A percentile compares a stretch with the other conserved stretches of the same genome.
These are phyloP conservation scores for Dipodascopsis tothii DNA, from an alignment of 805 yeast genomes.

Conservation along the genomic window DNA sequence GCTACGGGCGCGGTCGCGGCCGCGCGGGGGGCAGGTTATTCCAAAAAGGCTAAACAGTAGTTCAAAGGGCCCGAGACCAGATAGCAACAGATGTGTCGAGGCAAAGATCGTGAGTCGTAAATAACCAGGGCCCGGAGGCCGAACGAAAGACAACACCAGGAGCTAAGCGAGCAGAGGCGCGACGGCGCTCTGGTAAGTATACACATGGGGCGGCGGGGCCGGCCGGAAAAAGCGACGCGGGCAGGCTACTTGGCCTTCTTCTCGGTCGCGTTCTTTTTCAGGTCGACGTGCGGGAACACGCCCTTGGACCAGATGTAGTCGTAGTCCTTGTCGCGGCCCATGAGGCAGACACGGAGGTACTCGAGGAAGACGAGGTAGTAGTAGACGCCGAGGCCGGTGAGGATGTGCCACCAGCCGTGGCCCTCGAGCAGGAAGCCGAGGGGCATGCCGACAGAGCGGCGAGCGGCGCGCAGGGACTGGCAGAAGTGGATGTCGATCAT, in stretches of 20 bases:
- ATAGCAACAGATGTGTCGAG: too few relatives aligned
- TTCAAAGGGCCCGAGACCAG: too few relatives aligned
- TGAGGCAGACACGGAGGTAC: slow-evolving; percentile 60
- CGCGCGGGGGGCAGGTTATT: too few relatives aligned
- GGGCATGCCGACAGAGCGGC: slow-evolving; percentile 72
- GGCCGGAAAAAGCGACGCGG: too few relatives aligned
- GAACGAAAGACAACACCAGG: too few relatives aligned
- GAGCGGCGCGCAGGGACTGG: slow-evolving; percentile 43
- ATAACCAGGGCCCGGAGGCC: too few relatives aligned
- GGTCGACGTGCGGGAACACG: slow-evolving; percentile 42
- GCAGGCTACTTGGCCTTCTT: not conserved
- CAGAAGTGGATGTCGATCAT: slow-evolving; percentile 82
- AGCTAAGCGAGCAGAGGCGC: too few relatives aligned
- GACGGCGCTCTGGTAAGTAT: too few relatives aligned
- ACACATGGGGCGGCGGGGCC: too few relatives aligned
- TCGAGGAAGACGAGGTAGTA: slow-evolving; percentile 74
- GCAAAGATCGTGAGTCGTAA: too few relatives aligned
- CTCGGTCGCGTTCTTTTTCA: slow-evolving; percentile 11
- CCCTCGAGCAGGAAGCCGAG: slow-evolving; percentile 80
- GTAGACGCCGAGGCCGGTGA: slow-evolving; percentile 72
- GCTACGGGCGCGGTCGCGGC: too few relatives aligned
- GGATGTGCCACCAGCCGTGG: slow-evolving; percentile 93
- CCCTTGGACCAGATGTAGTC: slow-evolving; percentile 52
- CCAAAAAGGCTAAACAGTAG: too few relatives aligned
- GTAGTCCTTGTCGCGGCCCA: slow-evolving; percentile 50